Evolutionary conservation across 306 rosid genomes (phyloP).

Genomic region (Quercus mongolica): DNA sequence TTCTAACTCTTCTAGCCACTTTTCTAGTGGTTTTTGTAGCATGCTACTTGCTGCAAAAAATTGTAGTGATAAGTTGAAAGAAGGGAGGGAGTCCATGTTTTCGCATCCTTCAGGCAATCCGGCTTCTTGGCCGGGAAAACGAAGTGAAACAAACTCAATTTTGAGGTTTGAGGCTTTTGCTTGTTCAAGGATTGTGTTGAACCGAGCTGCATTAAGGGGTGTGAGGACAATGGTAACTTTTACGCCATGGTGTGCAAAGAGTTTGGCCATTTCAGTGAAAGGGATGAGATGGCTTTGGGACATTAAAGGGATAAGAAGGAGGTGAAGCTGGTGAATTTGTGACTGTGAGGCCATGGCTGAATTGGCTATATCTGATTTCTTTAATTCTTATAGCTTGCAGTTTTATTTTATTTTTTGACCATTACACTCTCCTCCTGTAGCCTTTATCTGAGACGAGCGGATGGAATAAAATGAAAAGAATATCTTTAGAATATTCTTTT

Average conservation of each 20-base stretch:
- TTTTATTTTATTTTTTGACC: no score
- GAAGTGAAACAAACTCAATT: not conserved
- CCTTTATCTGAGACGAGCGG: no score
- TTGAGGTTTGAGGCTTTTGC: slow-evolving; percentile 1
- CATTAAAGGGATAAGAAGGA: no score
- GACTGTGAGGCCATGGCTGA: not conserved
- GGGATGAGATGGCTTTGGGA: no score
- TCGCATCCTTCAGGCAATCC: slow-evolving; percentile 24
- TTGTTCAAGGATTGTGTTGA: not conserved
- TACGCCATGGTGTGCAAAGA: not conserved
- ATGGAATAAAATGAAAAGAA: no score
- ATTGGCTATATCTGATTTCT: not conserved
- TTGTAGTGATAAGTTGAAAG: not conserved
- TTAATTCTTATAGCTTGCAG: no score
- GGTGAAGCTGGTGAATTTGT: not conserved
- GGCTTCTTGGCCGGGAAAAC: slow-evolving; percentile 13
- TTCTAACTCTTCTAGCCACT: not conserved
- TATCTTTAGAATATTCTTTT: no score
- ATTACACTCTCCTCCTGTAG: no score
- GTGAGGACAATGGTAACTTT: not conserved
- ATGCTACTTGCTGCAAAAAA: slow-evolving; percentile 2
- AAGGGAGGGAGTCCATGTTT: slow-evolving; percentile 14
- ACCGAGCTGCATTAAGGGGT: not conserved
- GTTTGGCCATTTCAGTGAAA: not conserved
- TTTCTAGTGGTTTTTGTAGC: slow-evolving; percentile 10